Conservation (phyloP, 805 yeast species). For the Candida parachauliodes region DNA sequence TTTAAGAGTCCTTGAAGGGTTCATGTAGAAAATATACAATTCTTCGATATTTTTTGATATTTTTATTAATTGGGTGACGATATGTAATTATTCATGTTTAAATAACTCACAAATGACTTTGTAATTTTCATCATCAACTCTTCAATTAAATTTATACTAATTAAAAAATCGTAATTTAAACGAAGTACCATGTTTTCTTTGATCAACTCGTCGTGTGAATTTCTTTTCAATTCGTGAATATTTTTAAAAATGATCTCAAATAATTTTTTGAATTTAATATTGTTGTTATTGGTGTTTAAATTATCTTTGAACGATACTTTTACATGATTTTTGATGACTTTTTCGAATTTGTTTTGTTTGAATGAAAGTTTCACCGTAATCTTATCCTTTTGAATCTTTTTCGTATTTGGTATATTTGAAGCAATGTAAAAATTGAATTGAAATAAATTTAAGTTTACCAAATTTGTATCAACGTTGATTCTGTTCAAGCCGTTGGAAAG, state of each 20-base stretch:
- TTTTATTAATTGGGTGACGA: neutral
- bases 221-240: conserved; percentile 16
- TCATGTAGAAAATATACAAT: too few species aligned
- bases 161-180: conserved; percentile 37
- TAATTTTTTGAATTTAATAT: conserved; percentile 34
- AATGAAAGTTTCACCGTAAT: conserved; percentile 25
- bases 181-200: conserved; percentile 18
- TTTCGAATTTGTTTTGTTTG: conserved; percentile 29
- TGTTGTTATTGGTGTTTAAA: conserved; percentile 25
- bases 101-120: conserved; percentile 21
- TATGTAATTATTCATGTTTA: conserved; percentile 8
- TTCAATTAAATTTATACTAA: conserved; percentile 22
- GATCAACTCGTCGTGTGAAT: conserved; percentile 9
- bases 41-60: neutral
- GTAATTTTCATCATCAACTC: conserved; percentile 29
- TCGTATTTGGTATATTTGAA: conserved; percentile 22
- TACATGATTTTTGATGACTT: conserved; percentile 14
- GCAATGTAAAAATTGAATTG: conserved; percentile 31
- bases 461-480: conserved; percentile 29
- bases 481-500: conserved; percentile 30
- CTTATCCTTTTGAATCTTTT: conserved; percentile 33
- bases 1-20: conserved; percentile 83
- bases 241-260: conserved; percentile 34
- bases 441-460: conserved; percentile 26
- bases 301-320: conserved; percentile 35